A percentile compares a stretch with the other conserved stretches of the same genome.
phyloP scores from a whole-genome alignment of 495 filamentous ascomycete genomes.

The Neohortaea acidophila region DNA sequence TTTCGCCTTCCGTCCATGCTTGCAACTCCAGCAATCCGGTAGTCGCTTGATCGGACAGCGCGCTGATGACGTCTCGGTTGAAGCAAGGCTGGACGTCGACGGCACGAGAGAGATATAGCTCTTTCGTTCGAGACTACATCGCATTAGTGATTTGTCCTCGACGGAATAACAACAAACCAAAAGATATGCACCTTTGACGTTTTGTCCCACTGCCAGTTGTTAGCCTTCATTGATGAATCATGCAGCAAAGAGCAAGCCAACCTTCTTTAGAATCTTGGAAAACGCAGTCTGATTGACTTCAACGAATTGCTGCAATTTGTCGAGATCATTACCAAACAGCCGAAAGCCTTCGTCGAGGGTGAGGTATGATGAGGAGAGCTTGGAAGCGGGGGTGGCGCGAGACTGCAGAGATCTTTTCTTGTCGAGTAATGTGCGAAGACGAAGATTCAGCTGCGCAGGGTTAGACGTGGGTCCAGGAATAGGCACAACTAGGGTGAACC shows the following conservation, averaged over 20 bases:
- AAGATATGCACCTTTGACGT: conserved; percentile 60
- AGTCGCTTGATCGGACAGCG: conserved; percentile 88
- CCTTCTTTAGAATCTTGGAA: conserved; percentile 97
- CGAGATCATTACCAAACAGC: conserved; percentile 87
- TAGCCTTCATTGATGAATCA: conserved; percentile 20
- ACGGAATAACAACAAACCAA: not conserved
- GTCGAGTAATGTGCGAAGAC: conserved; percentile 78
- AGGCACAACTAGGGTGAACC: conserved; percentile 15
- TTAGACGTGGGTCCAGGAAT: not conserved
- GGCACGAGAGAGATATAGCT: conserved; percentile 85
- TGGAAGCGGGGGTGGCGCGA: conserved; percentile 50
- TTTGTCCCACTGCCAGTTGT: conserved; percentile 69
- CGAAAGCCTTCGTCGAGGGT: conserved; percentile 91
- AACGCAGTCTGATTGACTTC: conserved; percentile 95
- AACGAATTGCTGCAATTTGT: conserved; percentile 96
- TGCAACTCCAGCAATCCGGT: conserved; percentile 82
- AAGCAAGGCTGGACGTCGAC: conserved; percentile 98
- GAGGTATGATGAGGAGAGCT: conserved; percentile 78
- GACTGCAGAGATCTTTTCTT: conserved; percentile 84
- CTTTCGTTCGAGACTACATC: conserved; percentile 75
- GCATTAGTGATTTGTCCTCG: conserved; percentile 3
- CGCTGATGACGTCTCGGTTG: conserved; percentile 89
- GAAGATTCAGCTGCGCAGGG: conserved; percentile 60
- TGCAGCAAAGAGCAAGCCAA: conserved; percentile 19
- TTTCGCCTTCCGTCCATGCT: conserved; percentile 92